Evolutionary conservation across 352 stramenopile species (phyloP).

Genomic region (Pythium insidiosum): DNA sequence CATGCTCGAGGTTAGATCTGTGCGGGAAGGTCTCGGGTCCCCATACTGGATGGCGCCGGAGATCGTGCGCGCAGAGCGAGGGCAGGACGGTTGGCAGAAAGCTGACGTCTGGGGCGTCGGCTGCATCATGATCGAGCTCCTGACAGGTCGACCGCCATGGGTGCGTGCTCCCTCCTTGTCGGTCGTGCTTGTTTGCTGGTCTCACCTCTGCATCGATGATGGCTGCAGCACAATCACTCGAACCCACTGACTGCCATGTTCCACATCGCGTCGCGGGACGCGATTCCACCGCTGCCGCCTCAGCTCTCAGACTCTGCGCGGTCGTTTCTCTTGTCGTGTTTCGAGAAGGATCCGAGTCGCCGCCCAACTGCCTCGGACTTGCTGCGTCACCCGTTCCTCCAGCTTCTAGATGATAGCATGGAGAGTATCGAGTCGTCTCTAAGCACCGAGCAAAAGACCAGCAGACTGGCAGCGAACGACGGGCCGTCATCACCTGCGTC

Average conservation of each 20-base stretch:
- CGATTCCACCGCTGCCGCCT: conserved; percentile 34
- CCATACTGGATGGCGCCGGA: conserved; percentile 96
- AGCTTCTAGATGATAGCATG: too few relatives aligned
- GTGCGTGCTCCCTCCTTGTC: conserved; percentile 12
- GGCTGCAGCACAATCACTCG: conserved; percentile 48
- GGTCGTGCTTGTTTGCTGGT: background rate
- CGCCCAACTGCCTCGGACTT: conserved; percentile 84
- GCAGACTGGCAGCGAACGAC: too few relatives aligned
- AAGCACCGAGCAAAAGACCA: too few relatives aligned
- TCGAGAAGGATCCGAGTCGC: conserved; percentile 49
- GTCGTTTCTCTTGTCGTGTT: conserved; percentile 44
- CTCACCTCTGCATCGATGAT: background rate
- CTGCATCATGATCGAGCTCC: conserved; percentile 87
- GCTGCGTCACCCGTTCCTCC: conserved; percentile 53
- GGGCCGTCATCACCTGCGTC: too few relatives aligned
- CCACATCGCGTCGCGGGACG: conserved; percentile 63
- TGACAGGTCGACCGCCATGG: conserved; percentile 83
- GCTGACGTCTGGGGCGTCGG: conserved; percentile 89
- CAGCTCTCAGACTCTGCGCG: conserved; percentile 27
- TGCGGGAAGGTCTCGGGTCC: conserved; percentile 74
- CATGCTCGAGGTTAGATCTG: conserved; percentile 29
- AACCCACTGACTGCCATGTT: conserved; percentile 80
- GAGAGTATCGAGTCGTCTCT: too few relatives aligned
- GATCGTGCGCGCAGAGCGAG: conserved; percentile 82
- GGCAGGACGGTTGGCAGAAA: conserved; percentile 73